phyloP scores from a whole-genome alignment of 2,329 filamentous ascomycete species.

The Parafenestella ontariensis region DNA sequence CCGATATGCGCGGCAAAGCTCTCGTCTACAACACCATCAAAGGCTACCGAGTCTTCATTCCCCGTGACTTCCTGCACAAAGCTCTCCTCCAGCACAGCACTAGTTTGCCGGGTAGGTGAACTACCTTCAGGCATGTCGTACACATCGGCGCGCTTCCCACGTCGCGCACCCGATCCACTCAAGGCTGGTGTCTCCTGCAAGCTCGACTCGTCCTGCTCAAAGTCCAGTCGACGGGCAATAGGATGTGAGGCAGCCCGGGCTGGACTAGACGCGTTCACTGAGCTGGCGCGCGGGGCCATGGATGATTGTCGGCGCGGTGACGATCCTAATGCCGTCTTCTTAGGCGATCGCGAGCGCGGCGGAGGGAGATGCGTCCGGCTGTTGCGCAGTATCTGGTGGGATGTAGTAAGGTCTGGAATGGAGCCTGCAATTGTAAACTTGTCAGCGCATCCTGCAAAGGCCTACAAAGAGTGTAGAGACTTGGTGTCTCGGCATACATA shows the following conservation, averaged over 20 bases:
- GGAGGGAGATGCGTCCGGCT: constrained; percentile 56
- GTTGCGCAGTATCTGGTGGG: constrained; percentile 55
- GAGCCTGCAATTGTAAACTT: constrained; percentile 50
- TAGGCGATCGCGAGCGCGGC: constrained; percentile 64
- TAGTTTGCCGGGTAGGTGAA: constrained; percentile 38
- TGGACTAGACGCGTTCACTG: constrained; percentile 42
- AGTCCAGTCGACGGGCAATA: constrained; percentile 65
- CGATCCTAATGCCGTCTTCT: constrained; percentile 65
- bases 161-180: constrained; percentile 44
- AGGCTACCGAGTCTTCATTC: constrained; percentile 31
- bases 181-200: constrained; percentile 40
- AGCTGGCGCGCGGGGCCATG: constrained; percentile 62
- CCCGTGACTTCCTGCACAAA: constrained; percentile 38
- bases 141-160: constrained; percentile 37
- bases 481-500: constrained; percentile 45
- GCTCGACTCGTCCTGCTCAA: constrained; percentile 52
- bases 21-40: constrained; percentile 33
- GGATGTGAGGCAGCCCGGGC: constrained; percentile 41
- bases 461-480: not conserved
- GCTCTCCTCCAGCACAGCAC: constrained; percentile 40
- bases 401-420: constrained; percentile 57
- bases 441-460: constrained; percentile 4
- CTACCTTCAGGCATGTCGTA: constrained; percentile 42
- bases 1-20: constrained; percentile 38
- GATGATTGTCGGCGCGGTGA: constrained; percentile 69